A percentile compares a stretch with the other conserved stretches of the same genome.
phyloP scores from a whole-genome alignment of 2,329 filamentous ascomycete genomes.

The Fusarium sp. region DNA sequence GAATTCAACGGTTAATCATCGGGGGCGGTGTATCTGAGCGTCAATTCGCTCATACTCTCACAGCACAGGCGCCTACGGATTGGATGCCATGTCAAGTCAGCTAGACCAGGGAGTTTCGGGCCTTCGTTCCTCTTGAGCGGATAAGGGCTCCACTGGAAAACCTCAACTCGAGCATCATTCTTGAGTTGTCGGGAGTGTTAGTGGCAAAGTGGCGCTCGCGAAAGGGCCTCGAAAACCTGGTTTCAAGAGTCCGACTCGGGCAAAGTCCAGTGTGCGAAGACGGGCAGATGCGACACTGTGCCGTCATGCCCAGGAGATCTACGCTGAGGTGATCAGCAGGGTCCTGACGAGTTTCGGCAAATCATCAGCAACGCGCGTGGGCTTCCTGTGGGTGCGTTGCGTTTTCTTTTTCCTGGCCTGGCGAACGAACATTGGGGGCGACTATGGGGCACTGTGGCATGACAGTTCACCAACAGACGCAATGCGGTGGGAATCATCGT shows the following conservation, averaged over 20 bases:
- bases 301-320: slow-evolving; percentile 29
- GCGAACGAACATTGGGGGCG: slow-evolving; percentile 9
- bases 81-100: not conserved
- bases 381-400: slow-evolving; percentile 7
- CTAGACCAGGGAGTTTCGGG: slow-evolving; percentile 19
- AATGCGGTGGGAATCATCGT: slow-evolving; percentile 14
- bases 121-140: slow-evolving; percentile 26
- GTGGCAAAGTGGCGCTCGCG: slow-evolving; percentile 30
- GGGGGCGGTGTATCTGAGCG: slow-evolving; percentile 13
- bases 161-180: slow-evolving; percentile 9
- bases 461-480: slow-evolving; percentile 13
- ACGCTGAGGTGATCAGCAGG: slow-evolving; percentile 38
- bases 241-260: slow-evolving; percentile 20
- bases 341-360: slow-evolving; percentile 26
- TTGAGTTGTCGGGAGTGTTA: slow-evolving; percentile 16
- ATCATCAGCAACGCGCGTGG: slow-evolving; percentile 19
- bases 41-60: not conserved
- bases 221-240: slow-evolving; percentile 31
- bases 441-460: slow-evolving; percentile 15
- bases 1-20: slow-evolving; percentile 33
- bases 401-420: slow-evolving; percentile 8
- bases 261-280: slow-evolving; percentile 14
- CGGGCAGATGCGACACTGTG: slow-evolving; percentile 7
- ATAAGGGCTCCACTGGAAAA: slow-evolving; percentile 21
- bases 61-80: not conserved